Conservation (phyloP, 202 grass and related monocot species). For the Tripidium arundinaceum region DNA sequence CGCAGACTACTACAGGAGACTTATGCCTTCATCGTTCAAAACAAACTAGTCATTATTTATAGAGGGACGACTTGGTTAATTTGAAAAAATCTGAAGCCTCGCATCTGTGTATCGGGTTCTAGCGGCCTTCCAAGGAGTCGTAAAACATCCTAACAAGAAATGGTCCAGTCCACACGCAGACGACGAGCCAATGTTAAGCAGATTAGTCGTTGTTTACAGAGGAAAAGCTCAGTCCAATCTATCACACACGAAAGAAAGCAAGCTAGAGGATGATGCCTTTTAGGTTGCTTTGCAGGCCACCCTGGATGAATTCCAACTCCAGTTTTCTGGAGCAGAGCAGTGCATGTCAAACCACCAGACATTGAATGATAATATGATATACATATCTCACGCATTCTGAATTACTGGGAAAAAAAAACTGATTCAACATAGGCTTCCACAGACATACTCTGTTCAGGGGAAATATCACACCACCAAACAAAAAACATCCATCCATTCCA, state of each 20-base stretch:
- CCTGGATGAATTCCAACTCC: not conserved
- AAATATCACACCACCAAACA: not conserved
- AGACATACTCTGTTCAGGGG: not conserved
- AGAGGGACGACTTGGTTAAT: not conserved
- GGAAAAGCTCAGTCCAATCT: not conserved
- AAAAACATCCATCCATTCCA: not conserved
- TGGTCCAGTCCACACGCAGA: not conserved
- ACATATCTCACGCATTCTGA: not conserved
- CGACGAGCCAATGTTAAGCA: not conserved
- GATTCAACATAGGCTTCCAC: not conserved
- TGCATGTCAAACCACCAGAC: not conserved
- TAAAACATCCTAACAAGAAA: not conserved
- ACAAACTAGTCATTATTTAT: not conserved
- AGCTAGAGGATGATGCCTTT: no score
- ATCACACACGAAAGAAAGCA: no score
- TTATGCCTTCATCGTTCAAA: not conserved
- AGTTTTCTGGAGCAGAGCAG: not conserved
- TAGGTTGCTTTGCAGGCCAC: not conserved
- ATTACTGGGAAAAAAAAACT: not conserved
- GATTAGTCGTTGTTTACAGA: constrained; percentile 3
- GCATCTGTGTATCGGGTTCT: not conserved
- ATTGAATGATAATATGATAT: not conserved
- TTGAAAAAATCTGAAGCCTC: not conserved
- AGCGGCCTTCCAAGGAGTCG: not conserved
- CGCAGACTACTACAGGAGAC: not conserved